Evolutionary conservation across 148 eudicot species (phyloP), one percentile per base, ranked within the genome.

Genomic region (Hydrangea macrophylla): DNA sequence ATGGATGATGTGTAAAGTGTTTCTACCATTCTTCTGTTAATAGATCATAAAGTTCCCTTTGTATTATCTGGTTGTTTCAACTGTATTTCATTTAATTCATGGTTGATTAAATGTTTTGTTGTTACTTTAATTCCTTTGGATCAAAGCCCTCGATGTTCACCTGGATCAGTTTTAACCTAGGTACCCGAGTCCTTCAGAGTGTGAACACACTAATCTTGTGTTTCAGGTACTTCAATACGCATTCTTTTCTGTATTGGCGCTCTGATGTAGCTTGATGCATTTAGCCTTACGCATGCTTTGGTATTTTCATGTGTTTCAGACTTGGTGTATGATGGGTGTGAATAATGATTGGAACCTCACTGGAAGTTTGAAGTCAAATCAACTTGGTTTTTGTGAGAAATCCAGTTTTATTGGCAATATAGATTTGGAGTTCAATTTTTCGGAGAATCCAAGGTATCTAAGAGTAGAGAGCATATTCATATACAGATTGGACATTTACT

Each of bases 21-120:
- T 62, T 42, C 53, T 62, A 30, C 66, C 66, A 40, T 62, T 40
- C 54, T 62, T 62, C 48, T 62, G 32, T 24, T 37, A 32, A 62
- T 62, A 25, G 54, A 62, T 26, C 66, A 62, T 62, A 40, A 42
- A 39, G 32, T 7, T 42, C 50, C n/a, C 27, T 58, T 62, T 26
- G 24, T 42, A 23, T 62, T 42, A 62, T 42, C 17, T 42, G 32
- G 22, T 24, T 13, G 13, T 62, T 60, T 62, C 26, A 23, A 42
- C 51, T 25, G 22, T 62, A 42, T 62, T 62, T 62, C 54, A 13
- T 42, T 60, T 35, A 35, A 27, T 62, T 61, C 66, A 24, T 11
- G 66, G 42, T 62, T 26, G 12, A 40, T 10, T 24, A 6, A 25
- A 5, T 40, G 23, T 42, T 9, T 25, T 27, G 15, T 42, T 39